Conservation (phyloP, 345 rosid genomes). For the Eucalyptus cladocalyx region DNA sequence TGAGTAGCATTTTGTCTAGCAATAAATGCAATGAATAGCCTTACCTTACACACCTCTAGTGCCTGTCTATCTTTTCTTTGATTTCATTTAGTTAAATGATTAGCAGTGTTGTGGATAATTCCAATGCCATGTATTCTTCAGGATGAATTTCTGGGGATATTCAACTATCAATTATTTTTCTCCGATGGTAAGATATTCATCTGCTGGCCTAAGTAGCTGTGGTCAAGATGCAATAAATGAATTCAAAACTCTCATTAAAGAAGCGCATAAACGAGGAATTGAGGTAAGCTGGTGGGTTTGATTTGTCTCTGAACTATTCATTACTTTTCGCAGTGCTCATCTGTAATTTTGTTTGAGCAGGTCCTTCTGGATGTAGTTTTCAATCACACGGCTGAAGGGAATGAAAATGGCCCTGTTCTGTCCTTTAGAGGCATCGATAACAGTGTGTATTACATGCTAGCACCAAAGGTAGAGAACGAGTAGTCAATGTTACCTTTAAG, state of each 20-base stretch:
- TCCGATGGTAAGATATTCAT: conserved; percentile 90
- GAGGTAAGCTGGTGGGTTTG: conserved; percentile 40
- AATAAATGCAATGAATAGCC: background rate
- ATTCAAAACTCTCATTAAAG: conserved; percentile 73
- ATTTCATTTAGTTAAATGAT: background rate
- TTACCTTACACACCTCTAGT: background rate
- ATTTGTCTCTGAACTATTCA: background rate
- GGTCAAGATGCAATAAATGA: conserved; percentile 76
- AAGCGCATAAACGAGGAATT: conserved; percentile 93
- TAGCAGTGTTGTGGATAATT: background rate
- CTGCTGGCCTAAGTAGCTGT: conserved; percentile 37
- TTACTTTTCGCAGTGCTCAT: background rate
- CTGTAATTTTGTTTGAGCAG: background rate
- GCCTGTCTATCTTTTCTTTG: background rate
- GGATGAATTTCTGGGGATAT: conserved; percentile 98
- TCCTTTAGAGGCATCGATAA: conserved; percentile 94
- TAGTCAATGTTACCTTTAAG: background rate
- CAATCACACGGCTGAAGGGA: conserved; percentile 99
- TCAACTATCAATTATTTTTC: conserved; percentile 84
- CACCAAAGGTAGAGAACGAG: conserved; percentile 60
- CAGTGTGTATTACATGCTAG: conserved; percentile 91
- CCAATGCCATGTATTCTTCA: conserved; percentile 14
- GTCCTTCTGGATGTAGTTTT: conserved; percentile 74
- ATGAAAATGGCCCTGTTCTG: conserved; percentile 76
- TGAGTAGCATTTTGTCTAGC: background rate